Evolutionary conservation across 2,329 filamentous ascomycete genomes (phyloP).

Genomic region (Fusarium poae): DNA sequence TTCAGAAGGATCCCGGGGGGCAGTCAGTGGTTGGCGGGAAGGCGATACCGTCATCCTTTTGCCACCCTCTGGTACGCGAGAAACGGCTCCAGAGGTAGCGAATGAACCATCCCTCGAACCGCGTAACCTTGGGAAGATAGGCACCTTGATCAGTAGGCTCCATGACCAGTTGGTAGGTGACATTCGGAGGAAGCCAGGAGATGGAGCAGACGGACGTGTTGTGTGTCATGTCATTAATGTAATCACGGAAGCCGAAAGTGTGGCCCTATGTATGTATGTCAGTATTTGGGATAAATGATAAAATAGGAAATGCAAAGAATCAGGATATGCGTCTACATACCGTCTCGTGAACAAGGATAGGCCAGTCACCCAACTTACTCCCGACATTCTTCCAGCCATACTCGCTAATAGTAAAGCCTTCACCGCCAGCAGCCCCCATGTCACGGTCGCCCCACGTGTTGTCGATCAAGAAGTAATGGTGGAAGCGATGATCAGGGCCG

Average conservation of each 20-base stretch:
- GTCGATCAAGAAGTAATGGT: neutral
- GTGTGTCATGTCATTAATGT: neutral
- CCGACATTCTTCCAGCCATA: neutral
- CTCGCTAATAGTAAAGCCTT: neutral
- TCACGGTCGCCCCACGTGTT: neutral
- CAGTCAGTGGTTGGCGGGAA: neutral
- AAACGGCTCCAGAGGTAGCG: neutral
- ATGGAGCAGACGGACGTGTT: neutral
- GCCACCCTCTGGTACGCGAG: neutral
- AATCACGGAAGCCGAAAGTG: neutral
- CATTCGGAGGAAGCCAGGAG: neutral
- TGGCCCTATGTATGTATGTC: neutral
- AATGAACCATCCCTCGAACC: neutral
- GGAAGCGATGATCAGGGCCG: neutral
- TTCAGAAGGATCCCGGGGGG: neutral
- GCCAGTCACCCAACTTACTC: neutral
- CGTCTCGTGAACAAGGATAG: neutral
- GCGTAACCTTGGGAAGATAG: neutral
- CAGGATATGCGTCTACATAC: too few relatives aligned
- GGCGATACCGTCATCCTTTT: neutral
- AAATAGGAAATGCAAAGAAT: too few relatives aligned
- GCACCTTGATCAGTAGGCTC: neutral
- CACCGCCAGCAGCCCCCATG: neutral
- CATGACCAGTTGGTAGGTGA: neutral
- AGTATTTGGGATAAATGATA: neutral